Base-by-base conservation (phyloP, 768 basidiomycete genomes). In the Xerocomellus amylosporus region DNA sequence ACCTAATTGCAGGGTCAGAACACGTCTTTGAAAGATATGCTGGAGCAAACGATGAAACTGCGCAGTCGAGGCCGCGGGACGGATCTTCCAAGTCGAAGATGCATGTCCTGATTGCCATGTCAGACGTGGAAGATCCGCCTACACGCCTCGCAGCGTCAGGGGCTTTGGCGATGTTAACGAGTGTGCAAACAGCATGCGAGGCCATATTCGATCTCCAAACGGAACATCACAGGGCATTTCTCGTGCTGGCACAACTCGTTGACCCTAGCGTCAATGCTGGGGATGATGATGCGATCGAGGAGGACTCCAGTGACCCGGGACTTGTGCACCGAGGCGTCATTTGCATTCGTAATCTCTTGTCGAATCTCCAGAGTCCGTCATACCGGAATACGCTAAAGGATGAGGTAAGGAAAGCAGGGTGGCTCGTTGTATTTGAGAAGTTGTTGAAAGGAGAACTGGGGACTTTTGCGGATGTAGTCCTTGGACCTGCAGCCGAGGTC, bases 111-210 rank as follows among this genome's bases (percentile, higher is more conserved):
- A 68, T 96, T 38, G 93, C 94, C 5, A 74, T 99, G 42, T 87
- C 90, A 2, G 88, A 94, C 58, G 84, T 92, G 14, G 87, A 93
- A 24, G 97, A 99, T 72, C 48, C 85, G 9, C 82, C 83, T 8
- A 99, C 96, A 3, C 82, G 89, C 33, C 68, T 91, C 15, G 96
- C 96, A n/a, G 92, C 95, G 1, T 86, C 90, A 0, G 96, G 95
- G 17, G 90, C 93, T 3, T 74, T 98, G 38, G 93, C 96, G 5
- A 87, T 85, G 28, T 71, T 99, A 51, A 87, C 88, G 1, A 75
- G 78, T 24, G 80, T 85, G 0, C 75, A 78, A 1, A 73, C 73
- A 30, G 84, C 83, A 12, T 93, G 91, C 64, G 66, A 70, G 7
- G 73, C 77, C 3, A 72, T 96, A n/a, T 65, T 85, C 15, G 74